These are phyloP conservation scores for Mycena maculata DNA, from an alignment of 768 basidiomycete genomes.

Conservation along the genomic window DNA sequence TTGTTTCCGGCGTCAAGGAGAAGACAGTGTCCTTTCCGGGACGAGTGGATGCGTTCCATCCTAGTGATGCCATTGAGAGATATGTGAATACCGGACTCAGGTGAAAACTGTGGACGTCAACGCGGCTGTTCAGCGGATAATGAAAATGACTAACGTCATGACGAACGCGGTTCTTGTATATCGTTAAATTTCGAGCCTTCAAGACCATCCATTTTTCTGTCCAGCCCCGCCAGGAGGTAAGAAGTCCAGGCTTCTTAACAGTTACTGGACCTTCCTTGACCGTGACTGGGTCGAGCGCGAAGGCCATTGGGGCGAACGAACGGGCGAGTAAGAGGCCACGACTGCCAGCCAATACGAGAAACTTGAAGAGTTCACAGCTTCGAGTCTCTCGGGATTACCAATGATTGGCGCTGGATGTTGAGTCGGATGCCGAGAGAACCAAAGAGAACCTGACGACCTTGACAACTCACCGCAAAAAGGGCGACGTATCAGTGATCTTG, in stretches of 20 bases:
- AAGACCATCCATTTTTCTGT: conserved; percentile 34
- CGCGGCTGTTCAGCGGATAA: not conserved
- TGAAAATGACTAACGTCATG: not conserved
- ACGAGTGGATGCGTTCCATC: conserved; percentile 27
- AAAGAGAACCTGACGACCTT: not conserved
- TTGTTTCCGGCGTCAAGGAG: conserved; percentile 20
- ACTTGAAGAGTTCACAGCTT: not conserved
- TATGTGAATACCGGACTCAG: conserved; percentile 17
- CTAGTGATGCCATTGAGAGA: conserved; percentile 27
- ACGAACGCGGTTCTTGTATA: conserved; percentile 32
- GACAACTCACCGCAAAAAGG: not conserved
- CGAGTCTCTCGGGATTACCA: not conserved
- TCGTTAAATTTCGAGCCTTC: conserved; percentile 24
- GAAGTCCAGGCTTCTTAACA: conserved; percentile 35
- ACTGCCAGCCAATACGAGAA: not conserved
- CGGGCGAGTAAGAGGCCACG: not conserved
- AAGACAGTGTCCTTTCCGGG: conserved; percentile 28
- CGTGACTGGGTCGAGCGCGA: conserved; percentile 16
- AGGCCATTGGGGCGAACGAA: conserved; percentile 28
- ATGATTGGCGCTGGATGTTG: conserved; percentile 19
- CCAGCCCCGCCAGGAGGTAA: conserved; percentile 37
- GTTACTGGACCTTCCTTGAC: conserved; percentile 25
- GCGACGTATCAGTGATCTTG: conserved; percentile 15
- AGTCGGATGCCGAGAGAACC: not conserved
- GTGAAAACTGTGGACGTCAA: conserved; percentile 11